Conservation (phyloP, 306 rosid genomes). For the Glycine latifolia region DNA sequence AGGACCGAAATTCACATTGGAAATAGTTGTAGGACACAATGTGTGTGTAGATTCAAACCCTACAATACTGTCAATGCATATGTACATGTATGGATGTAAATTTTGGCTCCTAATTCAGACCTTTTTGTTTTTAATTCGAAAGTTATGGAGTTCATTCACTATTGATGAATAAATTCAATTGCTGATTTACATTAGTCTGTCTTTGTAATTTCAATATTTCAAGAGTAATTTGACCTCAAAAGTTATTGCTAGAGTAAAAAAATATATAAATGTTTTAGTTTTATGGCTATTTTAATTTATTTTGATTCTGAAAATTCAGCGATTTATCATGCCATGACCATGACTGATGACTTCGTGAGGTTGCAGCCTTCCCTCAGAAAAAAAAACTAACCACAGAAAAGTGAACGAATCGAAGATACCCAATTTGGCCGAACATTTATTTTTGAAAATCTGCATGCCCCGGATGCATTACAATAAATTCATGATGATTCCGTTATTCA, state of each 20-base stretch:
- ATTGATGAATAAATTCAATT: no score
- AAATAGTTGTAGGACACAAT: background rate
- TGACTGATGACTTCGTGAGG: background rate
- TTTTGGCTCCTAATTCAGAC: no score
- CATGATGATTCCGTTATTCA: background rate
- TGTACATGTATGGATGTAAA: no score
- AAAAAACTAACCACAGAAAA: constrained; percentile 24
- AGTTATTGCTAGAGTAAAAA: background rate
- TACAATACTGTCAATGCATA: background rate
- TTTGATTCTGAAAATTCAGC: background rate
- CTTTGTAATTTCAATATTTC: no score
- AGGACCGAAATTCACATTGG: background rate
- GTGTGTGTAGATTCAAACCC: background rate
- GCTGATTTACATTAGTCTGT: no score
- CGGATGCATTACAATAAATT: background rate
- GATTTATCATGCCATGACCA: constrained; percentile 10
- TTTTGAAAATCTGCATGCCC: background rate
- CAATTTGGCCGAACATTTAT: constrained; percentile 18
- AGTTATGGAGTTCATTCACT: no score
- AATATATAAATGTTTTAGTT: background rate
- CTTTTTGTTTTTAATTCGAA: no score
- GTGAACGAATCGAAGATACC: background rate
- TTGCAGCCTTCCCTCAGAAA: constrained; percentile 26
- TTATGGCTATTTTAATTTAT: background rate
- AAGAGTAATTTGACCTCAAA: no score